Evolutionary conservation across 208 protist species (phyloP).

Genomic region (Porcisia hertigi): DNA sequence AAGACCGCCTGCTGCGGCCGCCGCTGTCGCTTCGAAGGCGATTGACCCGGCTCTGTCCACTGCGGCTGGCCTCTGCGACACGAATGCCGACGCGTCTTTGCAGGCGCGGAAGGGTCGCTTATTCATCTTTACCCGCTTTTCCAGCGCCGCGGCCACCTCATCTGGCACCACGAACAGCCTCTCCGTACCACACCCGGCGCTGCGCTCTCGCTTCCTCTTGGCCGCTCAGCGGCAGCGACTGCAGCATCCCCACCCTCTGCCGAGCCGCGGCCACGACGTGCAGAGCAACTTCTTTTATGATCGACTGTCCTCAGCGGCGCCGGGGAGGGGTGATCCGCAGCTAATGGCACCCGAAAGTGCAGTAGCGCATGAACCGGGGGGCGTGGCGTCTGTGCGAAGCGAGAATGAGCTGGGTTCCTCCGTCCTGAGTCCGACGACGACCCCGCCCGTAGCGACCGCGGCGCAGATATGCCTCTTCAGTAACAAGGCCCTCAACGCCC

Average conservation of each 20-base stretch:
- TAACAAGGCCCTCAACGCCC: slow-evolving; percentile 23
- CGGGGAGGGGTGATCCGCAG: background rate
- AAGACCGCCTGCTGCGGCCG: background rate
- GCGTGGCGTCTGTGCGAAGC: background rate
- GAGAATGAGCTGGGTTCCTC: background rate
- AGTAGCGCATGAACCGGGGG: background rate
- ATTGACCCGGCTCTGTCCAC: background rate
- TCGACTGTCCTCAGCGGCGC: background rate
- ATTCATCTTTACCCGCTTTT: background rate
- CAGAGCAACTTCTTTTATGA: background rate
- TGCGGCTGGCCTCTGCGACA: background rate
- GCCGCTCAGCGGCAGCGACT: background rate
- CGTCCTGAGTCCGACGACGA: background rate
- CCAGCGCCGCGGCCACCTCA: slow-evolving; percentile 4
- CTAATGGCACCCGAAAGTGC: background rate
- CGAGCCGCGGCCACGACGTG: background rate
- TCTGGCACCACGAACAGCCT: background rate
- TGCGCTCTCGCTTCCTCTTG: slow-evolving; percentile 11
- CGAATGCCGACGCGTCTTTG: background rate
- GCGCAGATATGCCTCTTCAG: slow-evolving; percentile 7
- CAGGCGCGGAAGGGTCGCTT: background rate
- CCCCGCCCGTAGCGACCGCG: slow-evolving; percentile 5
- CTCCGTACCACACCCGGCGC: slow-evolving; percentile 7
- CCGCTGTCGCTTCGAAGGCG: background rate
- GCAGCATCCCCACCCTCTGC: background rate